Evolutionary conservation across 2,329 filamentous ascomycete genomes (phyloP), one percentile per base, ranked within the genome.

Genomic region (Hymenoscyphus fraxineus): DNA sequence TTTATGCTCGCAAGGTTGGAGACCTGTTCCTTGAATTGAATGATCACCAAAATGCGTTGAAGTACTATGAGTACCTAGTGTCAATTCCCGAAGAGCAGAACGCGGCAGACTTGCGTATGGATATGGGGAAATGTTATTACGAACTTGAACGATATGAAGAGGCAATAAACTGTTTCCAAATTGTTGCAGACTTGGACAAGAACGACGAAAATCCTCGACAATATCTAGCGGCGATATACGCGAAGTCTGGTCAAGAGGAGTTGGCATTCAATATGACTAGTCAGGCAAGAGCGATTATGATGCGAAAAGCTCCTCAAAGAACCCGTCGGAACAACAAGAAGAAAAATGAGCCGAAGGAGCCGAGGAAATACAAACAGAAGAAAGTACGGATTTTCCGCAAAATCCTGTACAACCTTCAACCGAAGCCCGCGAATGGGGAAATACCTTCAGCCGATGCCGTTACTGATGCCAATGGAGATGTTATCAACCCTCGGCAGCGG

Each of bases 171-270:
- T 90, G 87, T 73, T 95, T 93, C 71, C 83, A 92, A 31, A 85
- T 85, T 1, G 86, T 93, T 12, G 86, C 92, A 44, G 86, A 92
- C 60, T 83, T 87, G 65, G 90, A 96, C 67, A 80, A 87, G 56
- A 81, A 86, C 51, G 88, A 89, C 64, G 87, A 94, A 58, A 88
- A 93, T 67, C 91, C 92, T 47, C 88, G 92, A 47, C 86, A 91
- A 38, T 86, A 92, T 71, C 81, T 97, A 10, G 92, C 92, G 13
- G 93, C 90, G 71, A 86, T 97, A 76, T 97, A 96, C 73, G 92
- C 96, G 74, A 86, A 83, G 67, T 84, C 84, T 56, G 88, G 88
- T 67, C 86, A 89, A 77, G 87, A 85, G 27, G 89, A 93, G 71
- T 87, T 92, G 72, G 93, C 93, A 1, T 85, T 93, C 65, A 87